phyloP scores from a whole-genome alignment of 225 moss, liverwort and hornwort species.

The Bryum argenteum region DNA sequence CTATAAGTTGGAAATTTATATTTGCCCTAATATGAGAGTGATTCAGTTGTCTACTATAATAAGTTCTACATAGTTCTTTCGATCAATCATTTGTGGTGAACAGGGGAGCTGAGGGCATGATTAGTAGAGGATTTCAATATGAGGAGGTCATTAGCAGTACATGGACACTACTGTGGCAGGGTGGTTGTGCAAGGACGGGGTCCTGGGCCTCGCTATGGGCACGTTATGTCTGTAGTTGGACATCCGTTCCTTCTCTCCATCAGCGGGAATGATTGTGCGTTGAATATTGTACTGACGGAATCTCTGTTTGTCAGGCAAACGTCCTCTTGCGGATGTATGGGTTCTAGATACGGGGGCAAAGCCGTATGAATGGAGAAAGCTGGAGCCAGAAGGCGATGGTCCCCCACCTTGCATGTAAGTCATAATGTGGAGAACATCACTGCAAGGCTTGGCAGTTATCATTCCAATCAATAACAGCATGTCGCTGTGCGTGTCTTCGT shows the following conservation, averaged over 20 bases:
- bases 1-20: too few species aligned
- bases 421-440: neutral
- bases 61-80: too few species aligned
- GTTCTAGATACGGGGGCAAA: constrained; percentile 73
- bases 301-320: constrained; percentile 49
- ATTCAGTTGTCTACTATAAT: too few species aligned
- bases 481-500: constrained; percentile 29
- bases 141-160: constrained; percentile 15
- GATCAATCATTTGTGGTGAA: too few species aligned
- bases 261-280: constrained; percentile 69
- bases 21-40: too few species aligned
- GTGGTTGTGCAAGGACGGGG: constrained; percentile 76
- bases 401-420: constrained; percentile 77
- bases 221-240: constrained; percentile 75
- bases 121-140: constrained; percentile 6
- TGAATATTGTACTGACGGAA: constrained; percentile 14
- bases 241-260: constrained; percentile 71
- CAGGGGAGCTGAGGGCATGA: neutral
- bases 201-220: constrained; percentile 75
- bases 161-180: constrained; percentile 39
- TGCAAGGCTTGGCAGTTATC: neutral
- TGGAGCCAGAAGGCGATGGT: constrained; percentile 80
- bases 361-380: constrained; percentile 73
- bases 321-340: constrained; percentile 74
- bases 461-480: neutral